Percentiles rank a stretch among this genome's conserved stretches.
Conservation (phyloP, 805 yeast species). For the Starmerella lactis-condensi region DNA sequence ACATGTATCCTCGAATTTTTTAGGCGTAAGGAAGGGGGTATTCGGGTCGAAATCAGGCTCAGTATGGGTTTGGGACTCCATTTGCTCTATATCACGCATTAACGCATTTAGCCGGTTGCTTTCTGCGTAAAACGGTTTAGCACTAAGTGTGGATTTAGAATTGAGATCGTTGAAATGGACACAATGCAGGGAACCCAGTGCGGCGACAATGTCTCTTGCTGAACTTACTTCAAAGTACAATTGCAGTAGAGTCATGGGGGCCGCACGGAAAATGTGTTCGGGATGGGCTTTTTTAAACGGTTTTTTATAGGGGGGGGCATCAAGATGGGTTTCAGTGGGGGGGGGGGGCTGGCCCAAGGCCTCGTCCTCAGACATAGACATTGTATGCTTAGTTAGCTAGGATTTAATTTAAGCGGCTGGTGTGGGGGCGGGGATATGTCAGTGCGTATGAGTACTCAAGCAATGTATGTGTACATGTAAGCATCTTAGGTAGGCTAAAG, state of each 20-base stretch:
- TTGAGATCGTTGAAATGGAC: constrained; percentile 83
- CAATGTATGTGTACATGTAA: too few relatives aligned
- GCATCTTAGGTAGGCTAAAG: too few relatives aligned
- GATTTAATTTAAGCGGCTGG: too few relatives aligned
- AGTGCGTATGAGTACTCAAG: too few relatives aligned
- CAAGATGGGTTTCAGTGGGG: too few relatives aligned
- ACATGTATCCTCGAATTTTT: constrained; percentile 52
- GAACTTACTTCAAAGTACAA: constrained; percentile 77
- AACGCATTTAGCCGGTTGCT: constrained; percentile 29
- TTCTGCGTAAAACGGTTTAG: constrained; percentile 64
- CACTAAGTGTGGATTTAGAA: constrained; percentile 64
- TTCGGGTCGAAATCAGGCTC: constrained; percentile 2
- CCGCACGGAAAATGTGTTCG: constrained; percentile 40
- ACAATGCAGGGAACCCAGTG: constrained; percentile 64
- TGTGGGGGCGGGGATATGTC: too few relatives aligned
- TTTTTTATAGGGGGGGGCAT: too few relatives aligned
- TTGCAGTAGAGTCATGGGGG: constrained; percentile 92
- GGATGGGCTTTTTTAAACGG: too few relatives aligned
- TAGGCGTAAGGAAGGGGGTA: constrained; percentile 22
- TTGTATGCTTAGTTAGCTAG: too few relatives aligned
- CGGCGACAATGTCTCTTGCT: constrained; percentile 63
- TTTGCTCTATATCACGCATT: not conserved
- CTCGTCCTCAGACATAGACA: too few relatives aligned
- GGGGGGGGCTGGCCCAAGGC: too few relatives aligned
- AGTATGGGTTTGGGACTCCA: not conserved